phyloP scores from a whole-genome alignment of 345 rosid genomes.

The Pugionium cornutum region DNA sequence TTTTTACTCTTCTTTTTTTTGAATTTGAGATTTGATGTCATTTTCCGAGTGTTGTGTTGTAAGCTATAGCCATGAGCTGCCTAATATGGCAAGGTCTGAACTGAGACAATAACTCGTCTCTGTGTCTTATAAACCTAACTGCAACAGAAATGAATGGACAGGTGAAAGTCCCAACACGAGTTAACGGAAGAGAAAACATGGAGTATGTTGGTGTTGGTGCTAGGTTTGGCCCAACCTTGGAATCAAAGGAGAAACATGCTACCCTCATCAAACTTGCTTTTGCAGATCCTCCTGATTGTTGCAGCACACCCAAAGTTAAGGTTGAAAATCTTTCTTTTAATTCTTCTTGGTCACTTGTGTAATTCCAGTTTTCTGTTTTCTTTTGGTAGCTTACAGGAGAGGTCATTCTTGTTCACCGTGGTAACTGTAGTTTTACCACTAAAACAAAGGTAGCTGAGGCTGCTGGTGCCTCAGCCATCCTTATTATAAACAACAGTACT shows the following conservation, averaged over 20 bases:
- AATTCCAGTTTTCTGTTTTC: neutral
- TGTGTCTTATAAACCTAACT: neutral
- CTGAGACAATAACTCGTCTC: neutral
- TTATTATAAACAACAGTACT: conserved; percentile 67
- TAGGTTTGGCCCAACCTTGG: conserved; percentile 83
- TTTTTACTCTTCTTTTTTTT: too few species aligned
- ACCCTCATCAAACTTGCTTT: conserved; percentile 53
- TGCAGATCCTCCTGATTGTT: conserved; percentile 84
- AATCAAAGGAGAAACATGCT: conserved; percentile 81
- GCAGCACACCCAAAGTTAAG: conserved; percentile 61
- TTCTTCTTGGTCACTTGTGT: neutral
- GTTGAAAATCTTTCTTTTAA: conserved; percentile 33
- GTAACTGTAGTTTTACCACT: conserved; percentile 79
- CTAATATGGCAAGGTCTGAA: neutral
- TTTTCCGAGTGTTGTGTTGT: too few species aligned
- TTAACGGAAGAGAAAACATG: conserved; percentile 51
- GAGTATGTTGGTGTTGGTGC: conserved; percentile 96
- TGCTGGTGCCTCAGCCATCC: conserved; percentile 78
- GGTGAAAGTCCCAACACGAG: conserved; percentile 90
- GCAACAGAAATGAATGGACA: conserved; percentile 31
- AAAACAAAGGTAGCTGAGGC: conserved; percentile 70
- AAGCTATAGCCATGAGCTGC: neutral
- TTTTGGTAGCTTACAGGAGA: conserved; percentile 59
- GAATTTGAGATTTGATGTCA: conserved; percentile 11
- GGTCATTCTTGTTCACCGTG: conserved; percentile 75